Conservation (phyloP, 148 eudicot species). For the Pharnaceum exiguum region DNA sequence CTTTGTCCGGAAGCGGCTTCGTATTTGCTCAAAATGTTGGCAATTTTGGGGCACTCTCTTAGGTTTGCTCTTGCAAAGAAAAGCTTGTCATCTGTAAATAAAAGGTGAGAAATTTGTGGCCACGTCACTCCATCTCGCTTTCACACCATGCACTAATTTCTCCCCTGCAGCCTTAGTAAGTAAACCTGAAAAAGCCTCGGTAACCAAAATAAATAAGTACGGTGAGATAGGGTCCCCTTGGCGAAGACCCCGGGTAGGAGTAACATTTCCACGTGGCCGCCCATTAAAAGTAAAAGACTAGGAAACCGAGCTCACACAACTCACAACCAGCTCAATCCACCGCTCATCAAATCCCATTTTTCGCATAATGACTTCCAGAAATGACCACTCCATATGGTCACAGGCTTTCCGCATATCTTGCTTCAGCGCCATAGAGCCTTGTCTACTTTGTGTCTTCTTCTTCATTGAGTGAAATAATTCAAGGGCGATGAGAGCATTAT, state of each 20-base stretch:
- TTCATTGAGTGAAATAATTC: neutral
- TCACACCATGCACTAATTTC: neutral
- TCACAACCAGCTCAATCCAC: neutral
- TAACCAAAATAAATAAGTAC: neutral
- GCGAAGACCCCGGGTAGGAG: neutral
- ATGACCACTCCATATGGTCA: neutral
- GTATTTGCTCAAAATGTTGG: neutral
- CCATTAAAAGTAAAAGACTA: neutral
- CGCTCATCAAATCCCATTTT: neutral
- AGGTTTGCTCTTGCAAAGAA: neutral
- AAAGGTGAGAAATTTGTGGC: neutral
- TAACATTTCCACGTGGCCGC: accelerated
- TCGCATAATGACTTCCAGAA: neutral
- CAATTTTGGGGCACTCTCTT: neutral
- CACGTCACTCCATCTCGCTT: neutral
- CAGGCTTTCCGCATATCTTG: neutral
- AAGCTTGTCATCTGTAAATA: neutral
- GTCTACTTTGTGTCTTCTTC: neutral
- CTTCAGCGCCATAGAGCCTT: neutral
- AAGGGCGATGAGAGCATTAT: neutral
- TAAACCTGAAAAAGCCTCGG: neutral
- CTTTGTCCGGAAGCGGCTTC: neutral
- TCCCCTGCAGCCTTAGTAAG: neutral
- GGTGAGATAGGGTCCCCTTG: slow-evolving; percentile 6
- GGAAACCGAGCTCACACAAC: neutral